phyloP scores from a whole-genome alignment of 192 early-diverging fungal species.

The Phlyctochytrium bullatum region DNA sequence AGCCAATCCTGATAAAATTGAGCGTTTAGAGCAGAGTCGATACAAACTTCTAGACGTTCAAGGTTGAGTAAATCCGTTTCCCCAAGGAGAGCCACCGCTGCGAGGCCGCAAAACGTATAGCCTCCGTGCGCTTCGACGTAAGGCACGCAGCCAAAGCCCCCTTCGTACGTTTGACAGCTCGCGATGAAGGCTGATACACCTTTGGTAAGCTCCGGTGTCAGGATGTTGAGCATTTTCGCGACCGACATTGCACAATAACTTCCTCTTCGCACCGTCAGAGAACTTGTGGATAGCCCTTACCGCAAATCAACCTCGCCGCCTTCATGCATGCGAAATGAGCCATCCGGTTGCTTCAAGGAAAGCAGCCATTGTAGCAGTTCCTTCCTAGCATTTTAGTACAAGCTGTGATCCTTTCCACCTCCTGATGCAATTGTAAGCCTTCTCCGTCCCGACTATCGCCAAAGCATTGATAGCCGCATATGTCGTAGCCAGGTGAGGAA shows the following conservation, averaged over 20 bases:
- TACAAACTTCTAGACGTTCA: slow-evolving; percentile 52
- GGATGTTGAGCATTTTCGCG: slow-evolving; percentile 76
- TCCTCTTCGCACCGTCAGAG: slow-evolving; percentile 43
- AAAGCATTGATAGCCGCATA: slow-evolving; percentile 86
- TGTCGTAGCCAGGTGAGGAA: slow-evolving; percentile 84
- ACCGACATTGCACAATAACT: slow-evolving; percentile 82
- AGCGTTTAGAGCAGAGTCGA: not conserved
- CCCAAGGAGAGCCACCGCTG: slow-evolving; percentile 77
- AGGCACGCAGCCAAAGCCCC: slow-evolving; percentile 82
- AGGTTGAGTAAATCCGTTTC: slow-evolving; percentile 63
- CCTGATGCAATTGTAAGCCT: slow-evolving; percentile 67
- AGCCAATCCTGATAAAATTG: slow-evolving; percentile 63
- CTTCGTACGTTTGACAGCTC: slow-evolving; percentile 87
- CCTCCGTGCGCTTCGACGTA: slow-evolving; percentile 92
- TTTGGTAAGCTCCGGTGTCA: slow-evolving; percentile 72
- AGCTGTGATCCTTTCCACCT: slow-evolving; percentile 28
- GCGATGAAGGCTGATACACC: slow-evolving; percentile 69
- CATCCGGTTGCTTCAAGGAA: slow-evolving; percentile 79
- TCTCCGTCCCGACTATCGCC: slow-evolving; percentile 71
- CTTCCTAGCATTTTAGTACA: slow-evolving; percentile 11
- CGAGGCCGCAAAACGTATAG: slow-evolving; percentile 91
- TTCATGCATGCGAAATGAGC: slow-evolving; percentile 85
- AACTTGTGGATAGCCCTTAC: not conserved
- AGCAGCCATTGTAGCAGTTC: slow-evolving; percentile 73
- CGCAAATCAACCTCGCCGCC: slow-evolving; percentile 84